Evolutionary conservation across 495 filamentous ascomycete genomes (phyloP).

Genomic region (Tuber magnatum): DNA sequence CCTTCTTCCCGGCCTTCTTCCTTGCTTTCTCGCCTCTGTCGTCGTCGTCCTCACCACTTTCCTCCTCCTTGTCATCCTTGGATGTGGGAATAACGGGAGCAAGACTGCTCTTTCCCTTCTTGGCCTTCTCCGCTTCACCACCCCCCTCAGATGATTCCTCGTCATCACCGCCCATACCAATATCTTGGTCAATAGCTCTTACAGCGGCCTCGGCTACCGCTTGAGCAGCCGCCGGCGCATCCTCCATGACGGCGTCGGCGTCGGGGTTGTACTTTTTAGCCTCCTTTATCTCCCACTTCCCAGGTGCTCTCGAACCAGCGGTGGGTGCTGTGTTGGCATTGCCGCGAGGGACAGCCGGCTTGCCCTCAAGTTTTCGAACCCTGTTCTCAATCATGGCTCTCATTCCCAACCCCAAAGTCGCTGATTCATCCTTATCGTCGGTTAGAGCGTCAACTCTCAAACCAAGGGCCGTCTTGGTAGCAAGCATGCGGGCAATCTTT

Average conservation of each 20-base stretch:
- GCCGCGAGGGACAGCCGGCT: slow-evolving; percentile 70
- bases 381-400: slow-evolving; percentile 77
- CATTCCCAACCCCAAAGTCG: slow-evolving; percentile 63
- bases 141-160: slow-evolving; percentile 43
- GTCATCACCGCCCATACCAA: slow-evolving; percentile 49
- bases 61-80: slow-evolving; percentile 46
- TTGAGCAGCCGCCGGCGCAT: slow-evolving; percentile 54
- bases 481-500: slow-evolving; percentile 94
- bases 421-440: slow-evolving; percentile 83
- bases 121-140: slow-evolving; percentile 45
- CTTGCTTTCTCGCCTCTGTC: no score
- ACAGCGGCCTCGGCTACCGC: slow-evolving; percentile 41
- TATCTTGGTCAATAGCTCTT: slow-evolving; percentile 51
- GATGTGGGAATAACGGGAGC: slow-evolving; percentile 22
- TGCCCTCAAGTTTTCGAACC: slow-evolving; percentile 79
- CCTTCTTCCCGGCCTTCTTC: slow-evolving; percentile 46
- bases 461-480: slow-evolving; percentile 85
- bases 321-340: slow-evolving; percentile 58
- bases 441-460: slow-evolving; percentile 85
- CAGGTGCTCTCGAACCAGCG: slow-evolving; percentile 45
- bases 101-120: slow-evolving; percentile 23
- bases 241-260: slow-evolving; percentile 72
- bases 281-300: slow-evolving; percentile 88
- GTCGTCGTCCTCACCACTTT: slow-evolving; percentile 40
- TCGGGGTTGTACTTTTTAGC: slow-evolving; percentile 93